Evolutionary conservation across 495 filamentous ascomycete genomes (phyloP), one percentile per base, ranked within the genome.

Genomic region (Trichocladium antarcticum): DNA sequence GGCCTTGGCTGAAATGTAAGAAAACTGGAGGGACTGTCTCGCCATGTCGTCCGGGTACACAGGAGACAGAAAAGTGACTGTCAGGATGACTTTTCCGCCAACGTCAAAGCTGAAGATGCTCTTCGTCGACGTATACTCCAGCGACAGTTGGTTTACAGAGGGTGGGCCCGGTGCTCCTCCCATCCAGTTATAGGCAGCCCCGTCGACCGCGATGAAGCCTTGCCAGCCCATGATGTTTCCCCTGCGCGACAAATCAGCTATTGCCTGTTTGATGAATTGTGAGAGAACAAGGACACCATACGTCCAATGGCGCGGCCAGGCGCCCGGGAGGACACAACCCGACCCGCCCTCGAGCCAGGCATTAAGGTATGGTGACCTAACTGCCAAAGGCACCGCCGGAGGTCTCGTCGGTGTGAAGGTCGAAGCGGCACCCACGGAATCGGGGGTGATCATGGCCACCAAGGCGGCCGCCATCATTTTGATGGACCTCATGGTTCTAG

Each of bases 71-170:
- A 95, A 95, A 0, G 85, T 87, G 17, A 94, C 71, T 3, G 78
- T 81, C 63, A 97, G 69, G 50, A 83, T 74, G 22, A 84, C 69
- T 39, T 78, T 72, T 2, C 76, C 69, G 17, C 64, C 76, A 17
- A 95, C 81, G 24, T 72, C 72, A 67, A 94, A 90, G 34, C 81
- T 85, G 52, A 97, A 81, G 48, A 87, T 89, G 37, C 88, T 95
- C 11, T 81, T 81, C 1, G 85, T 87, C 32, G 90, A 85, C 56
- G 94, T 90, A 60, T 89, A 95, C 47, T 83, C 80, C 37, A 87
- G 75, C 1, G 66, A 66, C 1, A 61, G 48, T 48, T 77, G 74
- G 12, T 68, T 63, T 1, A 71, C 73, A 10, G 54, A 51, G 7
- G 58, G 50, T 0, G 62, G 54, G 74, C 85, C 49, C 65, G 64